Evolutionary conservation across 1,139 yeast species (phyloP), one percentile per base, ranked within the genome.

Genomic region (Debaryomycetaceae sp.): DNA sequence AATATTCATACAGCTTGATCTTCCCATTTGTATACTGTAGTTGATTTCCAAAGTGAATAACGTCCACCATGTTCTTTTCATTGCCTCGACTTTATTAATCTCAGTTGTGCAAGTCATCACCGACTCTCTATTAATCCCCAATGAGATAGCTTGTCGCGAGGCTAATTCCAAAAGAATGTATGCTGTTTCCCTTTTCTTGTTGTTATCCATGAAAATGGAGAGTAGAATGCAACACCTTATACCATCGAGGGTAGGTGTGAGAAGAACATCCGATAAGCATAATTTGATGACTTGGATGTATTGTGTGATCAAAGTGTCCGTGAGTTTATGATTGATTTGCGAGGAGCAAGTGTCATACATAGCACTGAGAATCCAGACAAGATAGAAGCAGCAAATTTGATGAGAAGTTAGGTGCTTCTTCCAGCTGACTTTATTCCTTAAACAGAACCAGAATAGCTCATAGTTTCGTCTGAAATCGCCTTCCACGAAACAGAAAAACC

Each of bases 111-210:
- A 44, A 17, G 40, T 42, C 11, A 66, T 63, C 27, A 68, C 62
- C 1, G 62, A 53, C 39, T 63, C 66, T 43, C 74, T 58, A 47
- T 73, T 75, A 4, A 72, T 54, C 0, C 80, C 80, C 22, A 75
- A 54, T n/a, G 77, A 62, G 36, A 68, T 63, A 0, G 76, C 70
- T 51, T 74, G 80, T 43, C 75, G 58, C 4, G 69, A 63, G 8
- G 77, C 78, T 37, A 72, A 49, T 35, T 75, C 73, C 11, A 52
- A 34, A 38, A 75, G 49, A 44, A 74, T 67, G 62, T 73, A 75
- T 0, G 76, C 71, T 37, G 74, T 66, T 46, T 75, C 80, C 45
- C 77, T 61, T 38, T 70, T 70, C 51, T 66, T 70, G 30, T 64
- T 65, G 43, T 75, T 62, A 38, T 72, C 71, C 34, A 72, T 51